Percentiles rank a stretch among this genome's conserved stretches.
phyloP scores from a whole-genome alignment of 176 grass and related monocot genomes.

The Carex scoparia region DNA sequence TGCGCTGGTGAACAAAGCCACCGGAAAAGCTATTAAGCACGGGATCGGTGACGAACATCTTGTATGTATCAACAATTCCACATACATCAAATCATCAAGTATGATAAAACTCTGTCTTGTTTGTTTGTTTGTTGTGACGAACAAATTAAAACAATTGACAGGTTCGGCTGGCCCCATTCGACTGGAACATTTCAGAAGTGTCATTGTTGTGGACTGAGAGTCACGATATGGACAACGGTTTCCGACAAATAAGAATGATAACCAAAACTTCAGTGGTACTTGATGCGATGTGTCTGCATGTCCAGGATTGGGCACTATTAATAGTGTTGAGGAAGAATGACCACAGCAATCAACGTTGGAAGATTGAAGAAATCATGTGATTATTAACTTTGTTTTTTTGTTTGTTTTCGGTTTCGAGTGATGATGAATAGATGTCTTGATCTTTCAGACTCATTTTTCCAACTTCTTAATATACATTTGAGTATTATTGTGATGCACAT shows the following conservation, averaged over 20 bases:
- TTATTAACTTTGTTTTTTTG: no score
- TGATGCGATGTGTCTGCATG: no score
- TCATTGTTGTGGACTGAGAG: neutral
- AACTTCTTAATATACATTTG: no score
- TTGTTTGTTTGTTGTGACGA: neutral
- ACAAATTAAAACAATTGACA: neutral
- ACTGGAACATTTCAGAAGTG: neutral
- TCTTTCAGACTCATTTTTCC: no score
- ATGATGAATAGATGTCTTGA: no score
- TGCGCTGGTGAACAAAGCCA: conserved; percentile 66
- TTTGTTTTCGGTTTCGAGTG: no score
- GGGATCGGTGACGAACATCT: conserved; percentile 46
- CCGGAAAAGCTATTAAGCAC: conserved; percentile 71
- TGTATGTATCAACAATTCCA: conserved; percentile 1
- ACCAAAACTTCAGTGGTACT: neutral
- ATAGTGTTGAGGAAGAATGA: no score
- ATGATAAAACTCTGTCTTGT: neutral
- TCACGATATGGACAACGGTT: neutral
- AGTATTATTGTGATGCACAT: no score
- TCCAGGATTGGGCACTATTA: no score
- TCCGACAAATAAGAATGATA: neutral
- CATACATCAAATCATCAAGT: no score
- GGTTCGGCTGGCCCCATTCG: neutral
- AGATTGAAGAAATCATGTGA: no score
- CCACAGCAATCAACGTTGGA: no score